A percentile compares a stretch with the other conserved stretches of the same genome.
Conservation (phyloP, 2,329 filamentous ascomycete genomes). For the Penicillium sp. region DNA sequence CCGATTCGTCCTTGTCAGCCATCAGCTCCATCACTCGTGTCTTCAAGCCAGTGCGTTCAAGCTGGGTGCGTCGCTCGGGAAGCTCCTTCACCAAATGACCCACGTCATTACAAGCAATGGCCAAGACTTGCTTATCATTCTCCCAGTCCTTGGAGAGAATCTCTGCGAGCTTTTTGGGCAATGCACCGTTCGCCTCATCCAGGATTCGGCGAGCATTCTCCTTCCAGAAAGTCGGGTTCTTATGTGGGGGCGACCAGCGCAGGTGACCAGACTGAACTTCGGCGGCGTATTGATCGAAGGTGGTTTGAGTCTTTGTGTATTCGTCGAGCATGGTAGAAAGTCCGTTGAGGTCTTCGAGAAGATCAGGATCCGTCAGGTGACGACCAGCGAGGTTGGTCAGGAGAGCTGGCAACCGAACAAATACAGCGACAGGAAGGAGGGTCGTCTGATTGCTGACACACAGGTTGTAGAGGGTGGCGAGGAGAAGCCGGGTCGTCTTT, state of each 20-base stretch:
- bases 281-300: conserved; percentile 70
- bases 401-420: conserved; percentile 73
- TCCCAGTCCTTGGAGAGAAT: conserved; percentile 83
- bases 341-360: conserved; percentile 50
- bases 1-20: conserved; percentile 82
- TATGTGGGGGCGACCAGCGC: conserved; percentile 89
- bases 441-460: conserved; percentile 69
- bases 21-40: conserved; percentile 89
- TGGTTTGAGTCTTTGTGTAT: conserved; percentile 71
- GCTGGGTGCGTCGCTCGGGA: conserved; percentile 74
- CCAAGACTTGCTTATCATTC: conserved; percentile 81
- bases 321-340: conserved; percentile 75
- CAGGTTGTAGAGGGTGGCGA: conserved; percentile 88
- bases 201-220: conserved; percentile 88
- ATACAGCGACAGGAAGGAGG: conserved; percentile 78
- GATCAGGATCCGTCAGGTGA: conserved; percentile 52
- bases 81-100: conserved; percentile 87
- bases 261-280: conserved; percentile 85
- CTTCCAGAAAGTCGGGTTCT: conserved; percentile 83
- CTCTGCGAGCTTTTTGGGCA: conserved; percentile 79
- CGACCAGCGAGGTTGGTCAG: conserved; percentile 59
- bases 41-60: conserved; percentile 86
- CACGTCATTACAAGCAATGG: conserved; percentile 90
- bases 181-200: conserved; percentile 75
- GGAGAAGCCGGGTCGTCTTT: conserved; percentile 89